Evolutionary conservation across 2,329 filamentous ascomycete species (phyloP), one percentile per base, ranked within the genome.

Genomic region (Penicillium sclerotigenum): DNA sequence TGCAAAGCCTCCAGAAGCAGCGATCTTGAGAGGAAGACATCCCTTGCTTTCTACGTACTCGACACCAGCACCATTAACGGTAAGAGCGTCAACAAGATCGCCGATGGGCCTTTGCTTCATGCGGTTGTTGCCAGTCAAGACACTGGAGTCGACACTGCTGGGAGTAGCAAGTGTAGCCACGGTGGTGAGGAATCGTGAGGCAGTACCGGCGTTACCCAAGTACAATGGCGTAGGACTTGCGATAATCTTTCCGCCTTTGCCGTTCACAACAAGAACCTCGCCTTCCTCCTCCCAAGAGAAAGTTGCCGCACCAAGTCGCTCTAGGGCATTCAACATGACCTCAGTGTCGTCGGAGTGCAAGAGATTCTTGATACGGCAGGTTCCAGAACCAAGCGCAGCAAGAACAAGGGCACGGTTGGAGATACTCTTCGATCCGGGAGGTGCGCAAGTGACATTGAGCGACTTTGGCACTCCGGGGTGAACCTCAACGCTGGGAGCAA

Each of bases 71-170:
- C 93, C 94, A 68, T 97, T 99, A 1, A 84, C 83, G 43, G 87
- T 85, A 48, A 99, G 80, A 22, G 94, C 93, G 70, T 97, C 91
- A 13, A 99, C 93, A 13, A 99, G 83, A 18, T 94, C 88, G 3
- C 91, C 93, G 67, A 97, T 96, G 1, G 95, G 95, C 52, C 94
- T 85, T 63, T 93, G 86, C 77, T 97, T 96, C 94, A 99, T 99
- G 51, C 94, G 86, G 10, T 89, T 87, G 74, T 99, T 99, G 42
- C 94, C 94, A 0, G 94, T 99, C 36, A 99, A 80, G 31, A 96
- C 77, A 5, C 89, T 96, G 4, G 87, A 87, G 18, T 82, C 80
- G 14, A 84, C 81, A 14, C 79, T 78, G 33, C 75, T 76, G 1
- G 90, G 83, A 34, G 85, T 81, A 65, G 92, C 94, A 29, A 99